Percentiles rank a stretch among this genome's conserved stretches.
These are phyloP conservation scores for Candida loeiensis DNA, from an alignment of 805 yeast species.

Conservation along the genomic window DNA sequence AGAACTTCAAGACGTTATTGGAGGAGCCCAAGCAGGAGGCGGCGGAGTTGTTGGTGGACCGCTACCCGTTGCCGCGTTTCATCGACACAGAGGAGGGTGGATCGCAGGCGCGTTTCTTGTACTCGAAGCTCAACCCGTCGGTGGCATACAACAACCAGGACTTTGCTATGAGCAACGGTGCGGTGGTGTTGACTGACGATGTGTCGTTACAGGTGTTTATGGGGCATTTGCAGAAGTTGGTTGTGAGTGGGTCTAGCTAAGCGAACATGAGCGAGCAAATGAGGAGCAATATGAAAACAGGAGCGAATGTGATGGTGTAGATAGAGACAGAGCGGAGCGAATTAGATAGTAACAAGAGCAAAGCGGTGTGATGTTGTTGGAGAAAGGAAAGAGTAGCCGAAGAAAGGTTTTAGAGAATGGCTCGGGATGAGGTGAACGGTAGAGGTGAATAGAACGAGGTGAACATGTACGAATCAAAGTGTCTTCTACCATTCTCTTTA, in stretches of 20 bases:
- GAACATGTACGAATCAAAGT: too few relatives aligned
- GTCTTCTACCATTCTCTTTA: too few relatives aligned
- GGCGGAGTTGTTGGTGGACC: slow-evolving; percentile 81
- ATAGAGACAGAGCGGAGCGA: too few relatives aligned
- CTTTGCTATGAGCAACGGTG: slow-evolving; percentile 45
- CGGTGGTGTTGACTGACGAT: slow-evolving; percentile 94
- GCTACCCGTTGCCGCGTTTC: slow-evolving; percentile 97
- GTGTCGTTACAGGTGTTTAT: slow-evolving; percentile 92
- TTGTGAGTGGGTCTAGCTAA: slow-evolving; percentile 52
- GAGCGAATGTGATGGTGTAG: neutral
- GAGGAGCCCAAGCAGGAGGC: slow-evolving; percentile 92
- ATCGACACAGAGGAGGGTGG: slow-evolving; percentile 98
- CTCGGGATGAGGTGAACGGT: too few relatives aligned
- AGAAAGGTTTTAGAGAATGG: too few relatives aligned
- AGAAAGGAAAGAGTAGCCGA: too few relatives aligned
- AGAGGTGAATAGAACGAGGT: too few relatives aligned
- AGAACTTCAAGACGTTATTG: slow-evolving; percentile 78
- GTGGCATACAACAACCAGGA: slow-evolving; percentile 69
- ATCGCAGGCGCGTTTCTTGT: slow-evolving; percentile 94
- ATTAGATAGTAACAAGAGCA: too few relatives aligned
- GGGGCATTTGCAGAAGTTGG: slow-evolving; percentile 89
- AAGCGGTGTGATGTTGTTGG: too few relatives aligned
- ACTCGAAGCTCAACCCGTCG: slow-evolving; percentile 93
- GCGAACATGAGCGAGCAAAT: neutral
- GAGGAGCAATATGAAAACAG: neutral